A percentile compares a stretch with the other conserved stretches of the same genome.
phyloP scores from a whole-genome alignment of 1,139 yeast species.

The Fermentozyma sake region DNA sequence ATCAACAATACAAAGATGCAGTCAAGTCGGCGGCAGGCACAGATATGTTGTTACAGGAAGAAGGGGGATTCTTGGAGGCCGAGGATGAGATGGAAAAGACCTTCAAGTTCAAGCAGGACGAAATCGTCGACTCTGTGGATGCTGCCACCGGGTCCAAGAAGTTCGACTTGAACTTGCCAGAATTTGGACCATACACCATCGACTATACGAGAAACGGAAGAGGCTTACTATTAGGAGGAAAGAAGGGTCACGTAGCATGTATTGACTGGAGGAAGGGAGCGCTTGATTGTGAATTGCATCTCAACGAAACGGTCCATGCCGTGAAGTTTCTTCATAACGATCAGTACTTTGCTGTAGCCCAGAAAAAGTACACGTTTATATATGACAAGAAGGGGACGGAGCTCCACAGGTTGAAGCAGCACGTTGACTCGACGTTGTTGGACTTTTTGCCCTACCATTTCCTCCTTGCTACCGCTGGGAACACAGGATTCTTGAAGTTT shows the following conservation, averaged over 20 bases:
- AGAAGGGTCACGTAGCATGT: constrained; percentile 91
- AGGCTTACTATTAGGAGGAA: constrained; percentile 77
- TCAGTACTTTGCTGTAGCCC: constrained; percentile 95
- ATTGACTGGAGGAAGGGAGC: constrained; percentile 93
- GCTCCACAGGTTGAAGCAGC: constrained; percentile 86
- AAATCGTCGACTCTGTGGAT: constrained; percentile 77
- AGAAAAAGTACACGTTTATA: constrained; percentile 87
- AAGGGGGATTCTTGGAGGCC: constrained; percentile 81
- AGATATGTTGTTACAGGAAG: constrained; percentile 80
- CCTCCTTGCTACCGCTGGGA: constrained; percentile 81
- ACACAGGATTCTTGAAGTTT: constrained; percentile 81
- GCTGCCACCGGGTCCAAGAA: constrained; percentile 68
- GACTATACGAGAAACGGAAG: constrained; percentile 89
- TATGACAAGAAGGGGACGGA: constrained; percentile 91
- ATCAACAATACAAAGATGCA: constrained; percentile 73
- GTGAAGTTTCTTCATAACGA: constrained; percentile 89
- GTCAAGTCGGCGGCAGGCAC: constrained; percentile 79
- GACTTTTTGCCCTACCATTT: constrained; percentile 94
- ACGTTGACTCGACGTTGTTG: constrained; percentile 74
- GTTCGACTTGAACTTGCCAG: constrained; percentile 66
- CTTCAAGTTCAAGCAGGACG: constrained; percentile 76
- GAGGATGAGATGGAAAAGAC: constrained; percentile 88
- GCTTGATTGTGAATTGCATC: constrained; percentile 73
- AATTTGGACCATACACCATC: constrained; percentile 81
- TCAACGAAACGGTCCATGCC: constrained; percentile 86